Evolutionary conservation across 2,329 filamentous ascomycete genomes (phyloP).

Genomic region (Clonostachys sp.): DNA sequence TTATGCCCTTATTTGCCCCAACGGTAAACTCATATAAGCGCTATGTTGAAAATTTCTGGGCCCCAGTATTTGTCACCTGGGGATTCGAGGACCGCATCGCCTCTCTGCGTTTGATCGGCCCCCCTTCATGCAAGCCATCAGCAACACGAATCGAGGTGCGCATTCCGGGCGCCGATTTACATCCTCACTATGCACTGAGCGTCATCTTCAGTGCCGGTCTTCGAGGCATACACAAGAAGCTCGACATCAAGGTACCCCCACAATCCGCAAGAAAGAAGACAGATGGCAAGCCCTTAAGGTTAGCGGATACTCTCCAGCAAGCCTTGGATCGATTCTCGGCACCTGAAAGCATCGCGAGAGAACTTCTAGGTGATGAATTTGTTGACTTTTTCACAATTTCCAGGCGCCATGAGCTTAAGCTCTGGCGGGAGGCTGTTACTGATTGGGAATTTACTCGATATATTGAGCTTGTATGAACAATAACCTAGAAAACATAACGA

Average conservation of each 20-base stretch:
- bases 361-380: slow-evolving; percentile 69
- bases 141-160: slow-evolving; percentile 69
- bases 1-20: slow-evolving; percentile 72
- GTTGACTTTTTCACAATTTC: slow-evolving; percentile 72
- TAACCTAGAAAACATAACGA: neutral
- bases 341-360: slow-evolving; percentile 63
- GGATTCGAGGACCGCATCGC: slow-evolving; percentile 70
- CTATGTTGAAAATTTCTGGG: slow-evolving; percentile 77
- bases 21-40: slow-evolving; percentile 76
- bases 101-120: slow-evolving; percentile 64
- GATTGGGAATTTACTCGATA: slow-evolving; percentile 58
- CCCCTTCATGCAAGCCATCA: slow-evolving; percentile 62
- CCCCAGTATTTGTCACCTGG: slow-evolving; percentile 72
- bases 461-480: neutral
- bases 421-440: slow-evolving; percentile 74
- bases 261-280: slow-evolving; percentile 41
- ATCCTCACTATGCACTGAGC: slow-evolving; percentile 64
- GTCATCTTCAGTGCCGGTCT: slow-evolving; percentile 65
- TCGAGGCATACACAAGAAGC: slow-evolving; percentile 67
- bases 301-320: slow-evolving; percentile 68
- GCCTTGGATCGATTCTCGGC: slow-evolving; percentile 59
- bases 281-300: slow-evolving; percentile 53
- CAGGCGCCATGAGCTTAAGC: slow-evolving; percentile 64
- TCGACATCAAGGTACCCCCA: slow-evolving; percentile 63
- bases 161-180: slow-evolving; percentile 69